A percentile compares a stretch with the other conserved stretches of the same genome.
Evolutionary conservation across 768 basidiomycete genomes (phyloP).

Genomic region (Calvatia gigantea): DNA sequence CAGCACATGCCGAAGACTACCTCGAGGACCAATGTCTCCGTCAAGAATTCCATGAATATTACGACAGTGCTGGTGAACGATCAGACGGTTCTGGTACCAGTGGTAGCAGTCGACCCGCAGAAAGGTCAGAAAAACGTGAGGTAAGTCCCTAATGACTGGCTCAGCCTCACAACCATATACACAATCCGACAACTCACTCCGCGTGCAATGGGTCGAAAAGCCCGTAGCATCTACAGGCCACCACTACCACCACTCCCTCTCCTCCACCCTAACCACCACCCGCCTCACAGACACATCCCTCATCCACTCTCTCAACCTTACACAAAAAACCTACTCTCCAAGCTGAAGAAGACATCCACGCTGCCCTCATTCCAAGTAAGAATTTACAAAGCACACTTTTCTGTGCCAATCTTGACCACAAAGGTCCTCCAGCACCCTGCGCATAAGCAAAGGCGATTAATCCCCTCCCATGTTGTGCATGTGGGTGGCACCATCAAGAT

Average conservation of each 20-base stretch:
- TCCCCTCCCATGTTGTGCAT: too few relatives aligned
- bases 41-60: conserved; percentile 3
- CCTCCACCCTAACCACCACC: not conserved
- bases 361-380: too few relatives aligned
- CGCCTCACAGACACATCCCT: not conserved
- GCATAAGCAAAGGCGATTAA: too few relatives aligned
- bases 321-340: not conserved
- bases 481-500: too few relatives aligned
- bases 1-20: conserved; percentile 7
- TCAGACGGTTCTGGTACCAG: not conserved
- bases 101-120: not conserved
- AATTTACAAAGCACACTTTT: too few relatives aligned
- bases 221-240: not conserved
- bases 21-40: conserved; percentile 6
- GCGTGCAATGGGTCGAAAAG: too few relatives aligned
- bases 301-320: not conserved
- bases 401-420: too few relatives aligned
- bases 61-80: not conserved
- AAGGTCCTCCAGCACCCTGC: too few relatives aligned
- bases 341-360: not conserved
- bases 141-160: too few relatives aligned
- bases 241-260: not conserved
- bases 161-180: not conserved
- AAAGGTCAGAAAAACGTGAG: conserved; percentile 9
- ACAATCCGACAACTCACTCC: too few relatives aligned